Conservation (phyloP, 345 rosid species). For the Nasturtium officinale region DNA sequence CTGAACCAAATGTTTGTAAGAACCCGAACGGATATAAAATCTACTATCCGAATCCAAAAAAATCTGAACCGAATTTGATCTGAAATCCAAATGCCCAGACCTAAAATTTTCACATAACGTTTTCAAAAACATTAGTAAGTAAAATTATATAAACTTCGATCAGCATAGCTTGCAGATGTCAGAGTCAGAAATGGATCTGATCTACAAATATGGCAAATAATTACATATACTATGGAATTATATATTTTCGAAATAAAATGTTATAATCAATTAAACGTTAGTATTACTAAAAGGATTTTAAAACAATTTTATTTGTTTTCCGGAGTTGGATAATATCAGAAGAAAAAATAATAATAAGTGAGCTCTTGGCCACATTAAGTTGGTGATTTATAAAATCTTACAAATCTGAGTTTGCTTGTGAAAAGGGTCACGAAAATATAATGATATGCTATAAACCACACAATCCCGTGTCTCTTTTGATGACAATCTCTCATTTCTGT, state of each 20-base stretch:
- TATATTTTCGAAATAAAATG: not conserved
- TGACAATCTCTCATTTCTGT: not conserved
- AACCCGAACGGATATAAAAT: no score
- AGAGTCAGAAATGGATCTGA: conserved; percentile 12
- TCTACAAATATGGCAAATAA: not conserved
- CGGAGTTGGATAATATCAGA: conserved; percentile 19
- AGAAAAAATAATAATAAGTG: not conserved
- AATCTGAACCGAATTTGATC: no score
- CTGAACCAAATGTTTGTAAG: no score
- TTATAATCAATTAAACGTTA: not conserved
- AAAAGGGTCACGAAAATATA: conserved; percentile 28
- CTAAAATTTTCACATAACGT: no score
- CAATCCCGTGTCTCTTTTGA: conserved; percentile 21
- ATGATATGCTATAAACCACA: conserved; percentile 22
- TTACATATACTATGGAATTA: not conserved
- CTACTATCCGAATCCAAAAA: no score
- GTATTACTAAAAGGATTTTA: not conserved
- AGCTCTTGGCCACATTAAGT: conserved; percentile 23
- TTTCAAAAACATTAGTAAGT: not conserved
- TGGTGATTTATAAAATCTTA: conserved; percentile 27
- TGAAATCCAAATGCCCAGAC: no score
- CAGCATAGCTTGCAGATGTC: not conserved
- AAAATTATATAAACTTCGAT: no score
- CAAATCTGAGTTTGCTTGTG: conserved; percentile 30
- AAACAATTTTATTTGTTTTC: not conserved